A percentile compares a stretch with the other conserved stretches of the same genome.
These are phyloP conservation scores for Pouteria glomerata DNA, from an alignment of 148 eudicot genomes.

Conservation along the genomic window DNA sequence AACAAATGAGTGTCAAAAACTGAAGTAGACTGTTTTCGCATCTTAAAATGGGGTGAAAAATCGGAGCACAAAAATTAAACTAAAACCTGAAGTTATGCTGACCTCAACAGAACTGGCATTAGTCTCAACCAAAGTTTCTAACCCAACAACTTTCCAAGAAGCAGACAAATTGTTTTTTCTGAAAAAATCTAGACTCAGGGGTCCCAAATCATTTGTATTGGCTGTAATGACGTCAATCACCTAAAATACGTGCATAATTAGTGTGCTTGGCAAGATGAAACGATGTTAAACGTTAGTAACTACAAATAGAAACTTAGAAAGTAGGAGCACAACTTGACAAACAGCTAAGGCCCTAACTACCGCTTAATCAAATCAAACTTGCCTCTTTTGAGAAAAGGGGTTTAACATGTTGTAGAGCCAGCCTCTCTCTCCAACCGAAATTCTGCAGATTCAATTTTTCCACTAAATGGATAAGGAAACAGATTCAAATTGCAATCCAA, in stretches of 20 bases:
- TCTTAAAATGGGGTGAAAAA: neutral
- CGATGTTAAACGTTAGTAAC: no score
- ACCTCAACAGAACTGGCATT: constrained; percentile 26
- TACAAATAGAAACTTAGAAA: neutral
- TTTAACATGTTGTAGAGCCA: constrained; percentile 58
- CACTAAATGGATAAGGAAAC: neutral
- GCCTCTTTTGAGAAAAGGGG: constrained; percentile 61
- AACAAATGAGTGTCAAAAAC: constrained; percentile 11
- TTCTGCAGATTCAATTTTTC: constrained; percentile 31
- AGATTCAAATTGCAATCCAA: neutral
- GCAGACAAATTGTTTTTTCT: constrained; percentile 53
- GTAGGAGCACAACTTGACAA: neutral
- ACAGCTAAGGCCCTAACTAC: neutral
- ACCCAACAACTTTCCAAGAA: constrained; percentile 56
- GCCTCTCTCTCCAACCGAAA: constrained; percentile 58
- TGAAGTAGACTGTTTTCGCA: neutral
- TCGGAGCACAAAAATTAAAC: neutral
- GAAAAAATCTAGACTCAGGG: constrained; percentile 60
- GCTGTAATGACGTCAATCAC: constrained; percentile 54
- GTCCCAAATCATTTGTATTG: constrained; percentile 58
- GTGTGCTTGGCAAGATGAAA: neutral
- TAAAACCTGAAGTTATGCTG: constrained; percentile 9
- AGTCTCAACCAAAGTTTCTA: constrained; percentile 26
- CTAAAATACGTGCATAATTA: constrained; percentile 28
- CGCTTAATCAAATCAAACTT: constrained; percentile 13